A percentile compares a stretch with the other conserved stretches of the same genome.
These are phyloP conservation scores for Neonectria coccinea DNA, from an alignment of 2,329 filamentous ascomycete genomes.

Conservation along the genomic window DNA sequence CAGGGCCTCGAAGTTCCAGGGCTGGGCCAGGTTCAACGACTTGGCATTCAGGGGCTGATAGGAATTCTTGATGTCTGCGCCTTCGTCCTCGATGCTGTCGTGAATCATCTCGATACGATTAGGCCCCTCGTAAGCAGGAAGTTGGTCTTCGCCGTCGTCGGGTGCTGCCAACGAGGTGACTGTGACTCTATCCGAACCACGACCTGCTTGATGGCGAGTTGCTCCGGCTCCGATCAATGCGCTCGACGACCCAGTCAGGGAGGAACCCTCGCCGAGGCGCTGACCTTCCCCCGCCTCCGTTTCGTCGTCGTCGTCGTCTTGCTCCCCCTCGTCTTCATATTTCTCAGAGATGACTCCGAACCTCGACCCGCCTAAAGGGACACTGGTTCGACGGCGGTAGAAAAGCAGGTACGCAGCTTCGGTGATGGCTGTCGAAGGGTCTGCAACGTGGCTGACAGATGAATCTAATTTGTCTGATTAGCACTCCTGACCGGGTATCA, in stretches of 20 bases:
- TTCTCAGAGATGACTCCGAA: conserved; percentile 78
- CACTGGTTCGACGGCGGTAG: conserved; percentile 85
- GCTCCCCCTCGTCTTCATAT: conserved; percentile 64
- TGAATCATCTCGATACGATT: conserved; percentile 48
- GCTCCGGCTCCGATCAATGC: conserved; percentile 82
- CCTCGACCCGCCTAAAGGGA: conserved; percentile 81
- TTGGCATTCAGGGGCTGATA: conserved; percentile 45
- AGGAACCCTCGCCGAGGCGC: conserved; percentile 86
- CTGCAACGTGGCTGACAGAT: conserved; percentile 71
- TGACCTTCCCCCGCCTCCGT: conserved; percentile 79
- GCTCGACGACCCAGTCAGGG: conserved; percentile 92
- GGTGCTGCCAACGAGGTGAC: conserved; percentile 43
- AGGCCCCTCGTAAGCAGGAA: conserved; percentile 49
- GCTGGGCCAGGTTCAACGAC: conserved; percentile 50
- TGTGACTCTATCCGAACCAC: conserved; percentile 60
- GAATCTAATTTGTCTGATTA: conserved; percentile 74
- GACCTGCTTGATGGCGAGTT: conserved; percentile 74
- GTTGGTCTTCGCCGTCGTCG: conserved; percentile 47
- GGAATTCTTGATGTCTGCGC: conserved; percentile 54
- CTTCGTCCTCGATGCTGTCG: conserved; percentile 63
- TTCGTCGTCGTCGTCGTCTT: conserved; percentile 61
- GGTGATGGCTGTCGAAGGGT: conserved; percentile 74
- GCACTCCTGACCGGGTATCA: conserved; percentile 32
- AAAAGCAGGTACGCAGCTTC: conserved; percentile 91
- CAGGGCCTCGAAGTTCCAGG: conserved; percentile 62